Base-by-base conservation (phyloP, 352 stramenopile species). In the Phytophthora pluvialis region DNA sequence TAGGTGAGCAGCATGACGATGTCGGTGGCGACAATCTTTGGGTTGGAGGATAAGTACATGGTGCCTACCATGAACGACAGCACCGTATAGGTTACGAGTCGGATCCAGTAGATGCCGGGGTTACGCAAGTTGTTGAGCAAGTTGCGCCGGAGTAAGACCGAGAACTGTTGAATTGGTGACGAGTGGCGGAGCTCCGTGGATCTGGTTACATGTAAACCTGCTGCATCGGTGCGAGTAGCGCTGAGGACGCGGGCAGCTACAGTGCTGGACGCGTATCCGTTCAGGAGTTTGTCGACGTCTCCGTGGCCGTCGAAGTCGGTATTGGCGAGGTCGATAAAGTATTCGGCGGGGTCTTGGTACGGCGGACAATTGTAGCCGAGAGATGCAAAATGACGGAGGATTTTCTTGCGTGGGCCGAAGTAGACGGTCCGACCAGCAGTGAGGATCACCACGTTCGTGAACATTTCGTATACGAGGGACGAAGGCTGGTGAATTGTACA, bases 401-500 rank as follows among this genome's bases (percentile, higher is more conserved):
- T 65, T 40, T 51, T 60, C 26, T 42, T 60, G 8, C 95, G 72
- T 2, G 85, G 75, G 5, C 94, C 93, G 60, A 95, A 97, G 70
- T 95, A 98, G 21, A 98, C 70, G 10, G 83, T 88, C 61, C 95
- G 71, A 15, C 94, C 95, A n/a, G 64, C 70, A 5, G 66, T 74
- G n/a, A 93, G 75, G 25, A 93, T 72, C 9, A 71, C 64, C 2
- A 94, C 57, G 36, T 94, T 88, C 26, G 67, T 67, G 47, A 94
- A 79, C 59, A 90, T 68, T 21, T 81, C 71, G 52, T 86, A 83
- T 3, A 83, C 55, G n/a, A 81, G 49, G 1, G 77, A 89, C 42
- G 80, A 92, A 0, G 90, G 89, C 67, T 87, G 75, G 36, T 97
- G 90, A 56, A 97, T 96, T 0, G 92, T 90, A 25, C 83, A 82